Conservation (phyloP, 176 grass and related monocot species). For the Oryza longistaminata region DNA sequence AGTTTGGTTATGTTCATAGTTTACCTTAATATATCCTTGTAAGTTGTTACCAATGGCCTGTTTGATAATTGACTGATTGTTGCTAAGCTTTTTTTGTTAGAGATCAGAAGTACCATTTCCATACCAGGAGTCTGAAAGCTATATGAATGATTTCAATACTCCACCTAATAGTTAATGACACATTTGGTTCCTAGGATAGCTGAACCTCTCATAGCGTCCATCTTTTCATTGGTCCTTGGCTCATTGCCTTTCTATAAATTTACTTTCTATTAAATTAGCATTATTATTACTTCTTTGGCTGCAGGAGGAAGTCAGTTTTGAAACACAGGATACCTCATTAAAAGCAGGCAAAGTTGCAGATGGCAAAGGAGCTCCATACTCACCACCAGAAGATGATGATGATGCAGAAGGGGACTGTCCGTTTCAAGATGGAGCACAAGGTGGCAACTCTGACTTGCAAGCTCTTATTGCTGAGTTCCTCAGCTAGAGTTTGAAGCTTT, state of each 20-base stretch:
- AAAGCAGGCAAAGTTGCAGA: slow-evolving; percentile 41
- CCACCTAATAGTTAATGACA: neutral
- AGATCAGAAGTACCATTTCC: neutral
- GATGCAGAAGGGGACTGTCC: slow-evolving; percentile 43
- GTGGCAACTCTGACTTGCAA: slow-evolving; percentile 42
- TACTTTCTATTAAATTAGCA: neutral
- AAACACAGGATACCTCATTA: slow-evolving; percentile 1
- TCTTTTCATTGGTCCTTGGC: neutral
- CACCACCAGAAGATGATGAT: slow-evolving; percentile 49
- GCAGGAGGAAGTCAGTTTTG: slow-evolving; percentile 16
- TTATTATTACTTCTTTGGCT: no score
- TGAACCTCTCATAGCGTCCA: neutral
- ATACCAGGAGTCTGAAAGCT: neutral
- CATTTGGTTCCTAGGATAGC: neutral
- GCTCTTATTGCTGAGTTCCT: neutral
- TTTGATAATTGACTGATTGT: neutral
- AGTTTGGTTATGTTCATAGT: no score
- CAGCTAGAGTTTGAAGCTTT: slow-evolving; percentile 7
- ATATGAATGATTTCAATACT: neutral
- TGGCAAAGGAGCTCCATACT: slow-evolving; percentile 35
- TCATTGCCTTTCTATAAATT: neutral
- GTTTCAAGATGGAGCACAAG: slow-evolving; percentile 55
- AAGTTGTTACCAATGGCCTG: neutral
- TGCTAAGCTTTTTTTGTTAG: neutral
- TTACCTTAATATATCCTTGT: neutral